phyloP scores from a whole-genome alignment of 495 filamentous ascomycete genomes.

The Lindgomyces ingoldianus region DNA sequence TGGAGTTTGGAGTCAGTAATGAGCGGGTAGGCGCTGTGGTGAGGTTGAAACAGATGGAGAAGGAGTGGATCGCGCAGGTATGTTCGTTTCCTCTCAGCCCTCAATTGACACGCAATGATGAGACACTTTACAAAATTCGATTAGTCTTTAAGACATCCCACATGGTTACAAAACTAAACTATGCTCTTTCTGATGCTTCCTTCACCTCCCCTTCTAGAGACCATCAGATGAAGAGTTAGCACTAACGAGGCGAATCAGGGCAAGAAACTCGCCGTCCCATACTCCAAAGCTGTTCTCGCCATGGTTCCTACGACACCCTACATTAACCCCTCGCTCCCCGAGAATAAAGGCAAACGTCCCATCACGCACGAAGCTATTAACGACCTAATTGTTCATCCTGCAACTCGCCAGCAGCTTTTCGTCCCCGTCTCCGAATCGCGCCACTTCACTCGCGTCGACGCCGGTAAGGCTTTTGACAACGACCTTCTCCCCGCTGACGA shows the following conservation, averaged over 20 bases:
- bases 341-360: slow-evolving; percentile 30
- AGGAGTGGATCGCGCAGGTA: slow-evolving; percentile 71
- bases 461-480: slow-evolving; percentile 75
- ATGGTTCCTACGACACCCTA: slow-evolving; percentile 70
- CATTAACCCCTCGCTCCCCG: slow-evolving; percentile 19
- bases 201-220: background rate
- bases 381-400: slow-evolving; percentile 79
- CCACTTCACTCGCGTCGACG: slow-evolving; percentile 84
- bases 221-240: background rate
- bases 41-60: slow-evolving; percentile 83
- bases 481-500: slow-evolving; percentile 79
- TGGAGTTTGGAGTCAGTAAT: slow-evolving; percentile 75
- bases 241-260: slow-evolving; percentile 53
- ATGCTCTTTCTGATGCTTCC: slow-evolving; percentile 47
- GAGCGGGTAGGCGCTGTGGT: slow-evolving; percentile 86
- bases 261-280: slow-evolving; percentile 73
- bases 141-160: slow-evolving; percentile 98
- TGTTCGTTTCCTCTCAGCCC: slow-evolving; percentile 40
- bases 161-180: slow-evolving; percentile 55
- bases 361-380: slow-evolving; percentile 80
- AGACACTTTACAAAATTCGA: slow-evolving; percentile 74
- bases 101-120: slow-evolving; percentile 56
- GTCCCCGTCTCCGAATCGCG: slow-evolving; percentile 87
- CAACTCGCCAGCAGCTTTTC: slow-evolving; percentile 83
- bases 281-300: slow-evolving; percentile 68